phyloP scores from a whole-genome alignment of 140 eudicot genomes.

The Senecio squalidus region DNA sequence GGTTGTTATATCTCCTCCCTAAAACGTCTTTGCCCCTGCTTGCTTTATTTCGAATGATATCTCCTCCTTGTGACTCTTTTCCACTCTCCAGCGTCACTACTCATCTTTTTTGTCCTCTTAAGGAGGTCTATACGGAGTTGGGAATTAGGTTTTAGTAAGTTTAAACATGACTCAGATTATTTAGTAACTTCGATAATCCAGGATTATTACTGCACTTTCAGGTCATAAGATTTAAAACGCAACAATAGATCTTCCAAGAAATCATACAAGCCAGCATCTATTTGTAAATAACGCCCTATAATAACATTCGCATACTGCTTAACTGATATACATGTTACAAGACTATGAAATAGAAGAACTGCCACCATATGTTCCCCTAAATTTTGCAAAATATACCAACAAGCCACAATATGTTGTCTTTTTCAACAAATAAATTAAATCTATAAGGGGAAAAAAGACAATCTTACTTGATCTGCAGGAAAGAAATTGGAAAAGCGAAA shows the following conservation, averaged over 20 bases:
- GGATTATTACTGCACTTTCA: neutral
- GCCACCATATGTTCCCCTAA: neutral
- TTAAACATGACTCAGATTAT: slow-evolving; percentile 16
- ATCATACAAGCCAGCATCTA: neutral
- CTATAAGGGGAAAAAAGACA: slow-evolving; percentile 9
- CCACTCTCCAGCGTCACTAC: too few relatives aligned
- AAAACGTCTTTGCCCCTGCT: too few relatives aligned
- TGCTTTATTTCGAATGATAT: too few relatives aligned
- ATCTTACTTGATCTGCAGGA: slow-evolving; percentile 73
- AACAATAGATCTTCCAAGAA: neutral
- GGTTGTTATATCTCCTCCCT: too few relatives aligned
- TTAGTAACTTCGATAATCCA: neutral
- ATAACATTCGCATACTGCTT: neutral
- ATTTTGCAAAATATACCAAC: neutral
- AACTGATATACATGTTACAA: neutral
- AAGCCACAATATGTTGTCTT: slow-evolving; percentile 6
- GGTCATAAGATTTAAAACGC: neutral
- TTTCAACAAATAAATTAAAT: neutral
- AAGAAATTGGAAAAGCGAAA: slow-evolving; percentile 74
- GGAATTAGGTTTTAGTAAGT: too few relatives aligned
- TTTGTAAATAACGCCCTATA: neutral
- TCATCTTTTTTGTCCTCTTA: too few relatives aligned
- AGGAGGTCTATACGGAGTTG: too few relatives aligned
- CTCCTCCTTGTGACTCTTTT: too few relatives aligned
- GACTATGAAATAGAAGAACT: neutral